These are phyloP conservation scores for Massariosphaeria phaeospora DNA, from an alignment of 495 filamentous ascomycete species.

Conservation along the genomic window DNA sequence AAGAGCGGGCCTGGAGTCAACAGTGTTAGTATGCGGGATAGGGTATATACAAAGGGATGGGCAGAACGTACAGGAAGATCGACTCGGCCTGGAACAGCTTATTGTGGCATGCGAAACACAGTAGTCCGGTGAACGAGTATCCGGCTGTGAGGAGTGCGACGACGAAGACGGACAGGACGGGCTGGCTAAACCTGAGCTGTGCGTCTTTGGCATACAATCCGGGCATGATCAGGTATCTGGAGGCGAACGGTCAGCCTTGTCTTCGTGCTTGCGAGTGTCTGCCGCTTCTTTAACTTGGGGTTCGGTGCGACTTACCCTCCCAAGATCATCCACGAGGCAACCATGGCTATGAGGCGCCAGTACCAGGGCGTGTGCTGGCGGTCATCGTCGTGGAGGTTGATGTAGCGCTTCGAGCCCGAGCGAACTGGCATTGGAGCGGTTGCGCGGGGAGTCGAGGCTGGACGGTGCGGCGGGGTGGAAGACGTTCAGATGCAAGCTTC, in stretches of 20 bases:
- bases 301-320: conserved; percentile 30
- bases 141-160: conserved; percentile 39
- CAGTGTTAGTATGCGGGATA: conserved; percentile 11
- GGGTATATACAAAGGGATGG: neutral
- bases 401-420: conserved; percentile 19
- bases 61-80: conserved; percentile 36
- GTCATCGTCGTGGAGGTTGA: conserved; percentile 17
- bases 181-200: conserved; percentile 33
- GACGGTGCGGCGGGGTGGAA: neutral
- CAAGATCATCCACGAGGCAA: conserved; percentile 38
- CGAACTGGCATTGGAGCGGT: conserved; percentile 22
- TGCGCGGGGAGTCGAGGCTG: neutral
- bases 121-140: conserved; percentile 40
- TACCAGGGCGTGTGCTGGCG: conserved; percentile 32
- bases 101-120: conserved; percentile 38
- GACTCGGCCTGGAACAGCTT: conserved; percentile 38
- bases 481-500: neutral
- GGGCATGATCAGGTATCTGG: conserved; percentile 39
- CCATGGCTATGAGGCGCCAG: conserved; percentile 38
- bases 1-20: conserved; percentile 24
- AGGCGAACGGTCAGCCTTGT: conserved; percentile 5
- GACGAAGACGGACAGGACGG: conserved; percentile 38
- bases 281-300: conserved; percentile 3
- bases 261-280: neutral
- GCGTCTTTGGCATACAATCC: conserved; percentile 36